Evolutionary conservation across 1,284 basidiomycete species (phyloP).

Genomic region (Phellopilus nigrolimitatus): DNA sequence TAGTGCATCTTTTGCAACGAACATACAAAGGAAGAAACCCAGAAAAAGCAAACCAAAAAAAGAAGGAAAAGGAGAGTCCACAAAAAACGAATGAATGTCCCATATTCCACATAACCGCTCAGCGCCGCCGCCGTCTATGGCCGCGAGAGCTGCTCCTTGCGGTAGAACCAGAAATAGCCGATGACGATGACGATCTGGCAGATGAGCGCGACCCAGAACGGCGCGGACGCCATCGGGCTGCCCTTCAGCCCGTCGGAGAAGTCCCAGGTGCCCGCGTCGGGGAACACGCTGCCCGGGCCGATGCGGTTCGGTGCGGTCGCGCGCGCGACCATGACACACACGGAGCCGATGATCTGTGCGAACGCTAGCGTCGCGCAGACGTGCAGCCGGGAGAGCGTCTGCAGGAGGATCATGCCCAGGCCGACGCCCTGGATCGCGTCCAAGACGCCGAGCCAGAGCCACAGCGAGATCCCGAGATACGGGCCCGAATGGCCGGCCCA

Average conservation of each 20-base stretch:
- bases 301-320: conserved; percentile 81
- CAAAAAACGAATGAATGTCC: conserved; percentile 2
- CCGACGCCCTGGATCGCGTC: conserved; percentile 92
- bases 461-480: conserved; percentile 81
- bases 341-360: conserved; percentile 76
- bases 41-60: background rate
- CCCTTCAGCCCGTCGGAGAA: conserved; percentile 63
- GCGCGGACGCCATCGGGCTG: conserved; percentile 72
- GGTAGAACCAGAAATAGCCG: conserved; percentile 94
- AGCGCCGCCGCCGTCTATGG: conserved; percentile 3
- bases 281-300: conserved; percentile 86
- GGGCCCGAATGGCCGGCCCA: conserved; percentile 84
- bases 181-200: conserved; percentile 80
- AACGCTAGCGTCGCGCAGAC: conserved; percentile 89
- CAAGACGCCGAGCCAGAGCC: conserved; percentile 91
- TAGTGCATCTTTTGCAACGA: no score
- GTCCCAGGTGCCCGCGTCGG: conserved; percentile 87
- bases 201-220: conserved; percentile 85
- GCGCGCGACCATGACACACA: conserved; percentile 82
- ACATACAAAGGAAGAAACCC: background rate
- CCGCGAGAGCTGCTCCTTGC: conserved; percentile 68
- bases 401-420: conserved; percentile 88
- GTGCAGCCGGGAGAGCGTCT: conserved; percentile 87
- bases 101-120: background rate
- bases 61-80: background rate